A percentile compares a stretch with the other conserved stretches of the same genome.
These are phyloP conservation scores for Elymus sibiricus DNA, from an alignment of 176 grass and related monocot species.

Conservation along the genomic window DNA sequence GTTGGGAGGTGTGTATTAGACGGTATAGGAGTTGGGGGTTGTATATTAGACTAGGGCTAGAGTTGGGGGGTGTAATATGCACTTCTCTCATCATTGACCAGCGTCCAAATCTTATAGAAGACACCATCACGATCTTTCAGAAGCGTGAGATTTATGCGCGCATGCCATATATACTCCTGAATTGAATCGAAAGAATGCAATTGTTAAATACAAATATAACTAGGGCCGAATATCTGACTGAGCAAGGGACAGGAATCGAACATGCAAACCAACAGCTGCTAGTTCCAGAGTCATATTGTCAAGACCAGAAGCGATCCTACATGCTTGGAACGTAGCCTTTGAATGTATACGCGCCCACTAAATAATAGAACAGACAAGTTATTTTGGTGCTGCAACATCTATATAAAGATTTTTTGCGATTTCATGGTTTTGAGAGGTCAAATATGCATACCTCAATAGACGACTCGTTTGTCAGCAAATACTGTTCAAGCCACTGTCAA, in stretches of 20 bases:
- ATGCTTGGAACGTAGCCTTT: background rate
- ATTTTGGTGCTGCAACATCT: background rate
- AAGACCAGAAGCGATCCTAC: background rate
- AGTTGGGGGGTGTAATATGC: too few relatives aligned
- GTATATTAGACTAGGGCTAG: too few relatives aligned
- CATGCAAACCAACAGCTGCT: background rate
- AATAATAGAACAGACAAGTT: background rate
- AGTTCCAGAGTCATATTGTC: too few relatives aligned
- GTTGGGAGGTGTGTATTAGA: too few relatives aligned
- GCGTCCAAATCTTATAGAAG: slow-evolving; percentile 10
- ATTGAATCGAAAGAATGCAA: background rate
- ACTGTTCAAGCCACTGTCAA: slow-evolving; percentile 6
- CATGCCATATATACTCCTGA: background rate
- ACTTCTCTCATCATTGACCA: background rate
- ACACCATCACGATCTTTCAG: background rate
- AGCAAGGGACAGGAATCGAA: background rate
- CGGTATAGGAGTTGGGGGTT: too few relatives aligned
- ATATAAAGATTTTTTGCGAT: background rate
- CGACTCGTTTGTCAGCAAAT: background rate
- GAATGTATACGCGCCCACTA: background rate
- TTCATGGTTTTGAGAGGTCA: background rate
- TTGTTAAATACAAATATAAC: background rate
- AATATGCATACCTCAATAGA: background rate
- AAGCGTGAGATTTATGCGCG: background rate
- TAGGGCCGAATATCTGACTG: background rate